Percentiles rank a stretch among this genome's conserved stretches.
Conservation (phyloP, 768 basidiomycete genomes). For the Tulasnella calospora region DNA sequence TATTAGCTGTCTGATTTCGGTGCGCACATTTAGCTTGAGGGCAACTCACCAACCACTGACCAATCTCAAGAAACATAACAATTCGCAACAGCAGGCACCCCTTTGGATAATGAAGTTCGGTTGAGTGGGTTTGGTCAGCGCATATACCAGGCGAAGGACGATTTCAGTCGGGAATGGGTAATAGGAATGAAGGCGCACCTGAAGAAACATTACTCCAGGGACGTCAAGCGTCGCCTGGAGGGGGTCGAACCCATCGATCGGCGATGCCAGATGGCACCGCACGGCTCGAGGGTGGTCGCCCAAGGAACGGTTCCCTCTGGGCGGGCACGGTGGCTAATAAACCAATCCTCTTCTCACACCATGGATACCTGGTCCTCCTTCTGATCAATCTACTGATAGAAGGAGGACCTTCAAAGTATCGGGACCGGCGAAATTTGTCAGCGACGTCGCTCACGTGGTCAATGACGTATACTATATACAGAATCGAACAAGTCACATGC, state of each 20-base stretch:
- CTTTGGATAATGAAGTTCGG: not conserved
- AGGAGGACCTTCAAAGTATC: not conserved
- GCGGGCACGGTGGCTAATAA: not conserved
- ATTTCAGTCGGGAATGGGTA: not conserved
- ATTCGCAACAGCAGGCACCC: not conserved
- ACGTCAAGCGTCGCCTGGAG: not conserved
- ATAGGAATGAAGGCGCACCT: not conserved
- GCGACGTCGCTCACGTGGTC: not conserved
- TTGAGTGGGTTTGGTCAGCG: not conserved
- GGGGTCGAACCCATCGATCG: not conserved
- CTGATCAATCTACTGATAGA: not conserved
- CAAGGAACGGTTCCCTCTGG: not conserved
- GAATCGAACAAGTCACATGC: not conserved
- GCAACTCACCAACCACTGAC: not conserved
- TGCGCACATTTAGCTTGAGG: not conserved
- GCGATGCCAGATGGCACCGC: not conserved
- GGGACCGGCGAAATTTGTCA: not conserved
- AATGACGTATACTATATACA: not conserved
- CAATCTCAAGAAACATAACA: not conserved
- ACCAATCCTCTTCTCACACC: not conserved
- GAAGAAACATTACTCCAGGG: not conserved
- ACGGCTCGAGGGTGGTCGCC: not conserved
- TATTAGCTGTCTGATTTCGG: not conserved
- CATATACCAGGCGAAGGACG: not conserved
- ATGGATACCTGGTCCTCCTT: not conserved